Percentiles rank a stretch among this genome's conserved stretches.
phyloP scores from a whole-genome alignment of 2,329 filamentous ascomycete species.

The Trichoderma afroharzianum region DNA sequence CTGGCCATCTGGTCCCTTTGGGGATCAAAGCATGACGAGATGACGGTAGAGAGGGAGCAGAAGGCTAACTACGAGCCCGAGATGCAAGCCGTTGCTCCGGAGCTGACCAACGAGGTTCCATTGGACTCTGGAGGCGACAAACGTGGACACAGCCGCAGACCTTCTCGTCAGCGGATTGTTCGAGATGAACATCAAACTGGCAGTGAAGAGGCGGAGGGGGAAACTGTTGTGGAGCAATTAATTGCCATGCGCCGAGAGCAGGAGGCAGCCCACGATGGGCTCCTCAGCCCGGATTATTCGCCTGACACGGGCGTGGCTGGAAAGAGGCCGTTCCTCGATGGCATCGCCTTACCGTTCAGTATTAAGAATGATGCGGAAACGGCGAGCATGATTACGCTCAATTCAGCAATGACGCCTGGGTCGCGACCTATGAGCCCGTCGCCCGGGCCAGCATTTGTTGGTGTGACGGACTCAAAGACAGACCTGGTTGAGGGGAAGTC shows the following conservation, averaged over 20 bases:
- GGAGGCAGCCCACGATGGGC: conserved; percentile 38
- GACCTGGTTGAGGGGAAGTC: background rate
- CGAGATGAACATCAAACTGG: conserved; percentile 50
- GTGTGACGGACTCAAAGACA: background rate
- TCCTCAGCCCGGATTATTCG: conserved; percentile 41
- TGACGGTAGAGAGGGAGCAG: conserved; percentile 59
- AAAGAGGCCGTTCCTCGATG: conserved; percentile 63
- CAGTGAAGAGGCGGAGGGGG: conserved; percentile 30
- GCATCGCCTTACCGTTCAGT: conserved; percentile 71
- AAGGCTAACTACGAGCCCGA: conserved; percentile 42
- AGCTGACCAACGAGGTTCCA: conserved; percentile 43
- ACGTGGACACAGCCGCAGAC: conserved; percentile 32
- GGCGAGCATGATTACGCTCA: conserved; percentile 67
- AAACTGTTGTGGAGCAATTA: conserved; percentile 43
- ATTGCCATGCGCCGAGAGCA: conserved; percentile 40
- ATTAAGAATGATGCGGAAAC: conserved; percentile 61
- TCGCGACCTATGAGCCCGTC: conserved; percentile 34
- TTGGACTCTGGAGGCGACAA: conserved; percentile 39
- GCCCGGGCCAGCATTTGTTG: background rate
- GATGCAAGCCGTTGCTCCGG: conserved; percentile 32
- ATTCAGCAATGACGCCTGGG: conserved; percentile 37
- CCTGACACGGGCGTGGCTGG: conserved; percentile 51
- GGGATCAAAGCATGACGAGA: conserved; percentile 85
- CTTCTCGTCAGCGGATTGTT: conserved; percentile 45
- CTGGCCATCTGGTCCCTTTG: conserved; percentile 81